Evolutionary conservation across 441 rosid genomes (phyloP).

Genomic region (Kokia cookei): DNA sequence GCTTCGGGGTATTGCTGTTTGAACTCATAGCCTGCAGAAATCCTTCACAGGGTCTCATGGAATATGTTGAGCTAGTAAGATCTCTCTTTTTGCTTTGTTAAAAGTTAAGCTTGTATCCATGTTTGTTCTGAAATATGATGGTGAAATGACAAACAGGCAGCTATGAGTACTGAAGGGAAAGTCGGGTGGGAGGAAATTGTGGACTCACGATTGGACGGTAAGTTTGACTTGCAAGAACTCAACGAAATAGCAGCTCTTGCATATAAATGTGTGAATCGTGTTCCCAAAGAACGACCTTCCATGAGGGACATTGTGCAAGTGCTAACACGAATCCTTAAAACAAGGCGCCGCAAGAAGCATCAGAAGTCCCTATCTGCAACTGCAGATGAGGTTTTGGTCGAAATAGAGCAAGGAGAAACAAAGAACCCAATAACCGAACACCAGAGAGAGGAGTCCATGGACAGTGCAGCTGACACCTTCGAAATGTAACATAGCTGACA

Average conservation of each 20-base stretch:
- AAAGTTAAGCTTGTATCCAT: background rate
- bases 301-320: constrained; percentile 95
- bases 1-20: constrained; percentile 89
- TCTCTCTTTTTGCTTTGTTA: constrained; percentile 3
- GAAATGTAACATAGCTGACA: constrained; percentile 25
- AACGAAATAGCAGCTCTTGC: constrained; percentile 86
- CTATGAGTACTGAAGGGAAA: constrained; percentile 76
- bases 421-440: constrained; percentile 44
- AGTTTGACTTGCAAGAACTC: constrained; percentile 64
- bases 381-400: constrained; percentile 39
- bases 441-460: constrained; percentile 64
- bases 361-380: constrained; percentile 47
- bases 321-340: constrained; percentile 59
- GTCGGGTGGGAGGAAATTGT: constrained; percentile 96
- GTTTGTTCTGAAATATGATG: background rate
- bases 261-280: constrained; percentile 69
- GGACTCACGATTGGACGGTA: constrained; percentile 75
- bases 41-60: constrained; percentile 97
- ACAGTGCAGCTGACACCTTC: constrained; percentile 49
- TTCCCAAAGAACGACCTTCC: constrained; percentile 73
- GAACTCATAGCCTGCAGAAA: constrained; percentile 93
- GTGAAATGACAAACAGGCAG: constrained; percentile 50
- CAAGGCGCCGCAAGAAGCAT: constrained; percentile 58
- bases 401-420: constrained; percentile 41
- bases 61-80: constrained; percentile 86